Evolutionary conservation across 495 filamentous ascomycete genomes (phyloP).

Genomic region (Lasiosphaeria ovina): DNA sequence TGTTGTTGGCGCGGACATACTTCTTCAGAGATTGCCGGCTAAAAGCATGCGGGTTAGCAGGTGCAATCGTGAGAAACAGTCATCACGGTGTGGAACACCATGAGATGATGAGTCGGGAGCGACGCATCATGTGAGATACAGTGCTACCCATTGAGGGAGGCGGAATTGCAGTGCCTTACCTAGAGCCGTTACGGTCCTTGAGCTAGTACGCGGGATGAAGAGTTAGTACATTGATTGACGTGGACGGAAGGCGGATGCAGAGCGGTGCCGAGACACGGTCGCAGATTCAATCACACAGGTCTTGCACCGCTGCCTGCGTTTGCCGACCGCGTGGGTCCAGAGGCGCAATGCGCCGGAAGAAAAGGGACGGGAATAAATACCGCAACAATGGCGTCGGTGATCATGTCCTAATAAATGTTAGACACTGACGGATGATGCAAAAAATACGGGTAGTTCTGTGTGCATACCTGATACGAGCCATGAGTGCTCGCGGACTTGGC

Average conservation of each 20-base stretch:
- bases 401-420: slow-evolving; percentile 58
- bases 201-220: slow-evolving; percentile 47
- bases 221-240: slow-evolving; percentile 44
- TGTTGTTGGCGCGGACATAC: slow-evolving; percentile 96
- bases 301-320: slow-evolving; percentile 18
- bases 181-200: slow-evolving; percentile 64
- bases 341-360: slow-evolving; percentile 36
- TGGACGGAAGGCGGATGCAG: slow-evolving; percentile 13
- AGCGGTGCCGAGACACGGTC: slow-evolving; percentile 10
- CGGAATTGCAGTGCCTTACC: slow-evolving; percentile 44
- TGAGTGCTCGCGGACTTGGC: slow-evolving; percentile 50
- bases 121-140: slow-evolving; percentile 4
- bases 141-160: not conserved
- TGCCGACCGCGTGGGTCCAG: slow-evolving; percentile 16
- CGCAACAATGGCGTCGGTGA: slow-evolving; percentile 64
- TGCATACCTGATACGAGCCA: slow-evolving; percentile 57
- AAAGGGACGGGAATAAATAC: slow-evolving; percentile 50
- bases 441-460: slow-evolving; percentile 17
- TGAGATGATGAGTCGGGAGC: not conserved
- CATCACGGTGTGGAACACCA: not conserved
- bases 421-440: slow-evolving; percentile 29
- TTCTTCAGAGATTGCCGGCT: slow-evolving; percentile 98
- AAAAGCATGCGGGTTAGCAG: slow-evolving; percentile 36
- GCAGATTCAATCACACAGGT: slow-evolving; percentile 18
- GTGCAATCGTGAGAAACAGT: slow-evolving; percentile 6